Conservation (phyloP, 1,139 yeast species). For the Kodamaea arcana region DNA sequence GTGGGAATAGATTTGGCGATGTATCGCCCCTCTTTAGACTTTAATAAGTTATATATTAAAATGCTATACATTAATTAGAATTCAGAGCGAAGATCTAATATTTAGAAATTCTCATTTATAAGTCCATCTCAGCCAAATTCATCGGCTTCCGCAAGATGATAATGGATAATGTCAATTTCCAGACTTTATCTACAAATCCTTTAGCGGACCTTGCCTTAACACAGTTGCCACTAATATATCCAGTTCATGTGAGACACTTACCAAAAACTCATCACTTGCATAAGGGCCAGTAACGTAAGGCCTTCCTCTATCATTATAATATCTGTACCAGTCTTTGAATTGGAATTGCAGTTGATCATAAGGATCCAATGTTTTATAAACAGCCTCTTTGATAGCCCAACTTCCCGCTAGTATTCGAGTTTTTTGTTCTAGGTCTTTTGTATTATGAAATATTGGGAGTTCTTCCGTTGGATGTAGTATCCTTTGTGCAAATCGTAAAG, state of each 20-base stretch:
- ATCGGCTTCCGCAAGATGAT: too few relatives aligned
- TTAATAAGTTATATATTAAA: too few relatives aligned
- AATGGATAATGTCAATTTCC: too few relatives aligned
- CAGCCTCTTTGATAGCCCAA: conserved; percentile 79
- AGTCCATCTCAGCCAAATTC: too few relatives aligned
- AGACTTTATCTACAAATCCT: too few relatives aligned
- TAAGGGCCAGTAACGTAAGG: conserved; percentile 35
- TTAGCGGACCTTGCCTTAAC: conserved; percentile 41
- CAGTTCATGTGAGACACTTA: conserved; percentile 65
- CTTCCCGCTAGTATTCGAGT: conserved; percentile 47
- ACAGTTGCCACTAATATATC: conserved; percentile 51
- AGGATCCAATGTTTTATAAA: conserved; percentile 55
- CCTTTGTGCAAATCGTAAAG: conserved; percentile 42
- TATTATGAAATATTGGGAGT: conserved; percentile 30
- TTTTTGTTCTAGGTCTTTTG: conserved; percentile 19
- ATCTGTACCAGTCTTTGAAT: conserved; percentile 61
- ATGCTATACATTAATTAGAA: too few relatives aligned
- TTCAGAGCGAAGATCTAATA: too few relatives aligned
- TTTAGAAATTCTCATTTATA: too few relatives aligned
- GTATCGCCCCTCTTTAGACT: too few relatives aligned
- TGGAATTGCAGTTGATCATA: conserved; percentile 47
- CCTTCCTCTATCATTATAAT: conserved; percentile 31
- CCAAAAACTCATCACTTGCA: conserved; percentile 47
- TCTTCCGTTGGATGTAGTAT: conserved; percentile 51
- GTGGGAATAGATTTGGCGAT: conserved; percentile 93